Evolutionary conservation across 306 rosid species (phyloP), one percentile per base, ranked within the genome.

Genomic region (Vicia villosa): DNA sequence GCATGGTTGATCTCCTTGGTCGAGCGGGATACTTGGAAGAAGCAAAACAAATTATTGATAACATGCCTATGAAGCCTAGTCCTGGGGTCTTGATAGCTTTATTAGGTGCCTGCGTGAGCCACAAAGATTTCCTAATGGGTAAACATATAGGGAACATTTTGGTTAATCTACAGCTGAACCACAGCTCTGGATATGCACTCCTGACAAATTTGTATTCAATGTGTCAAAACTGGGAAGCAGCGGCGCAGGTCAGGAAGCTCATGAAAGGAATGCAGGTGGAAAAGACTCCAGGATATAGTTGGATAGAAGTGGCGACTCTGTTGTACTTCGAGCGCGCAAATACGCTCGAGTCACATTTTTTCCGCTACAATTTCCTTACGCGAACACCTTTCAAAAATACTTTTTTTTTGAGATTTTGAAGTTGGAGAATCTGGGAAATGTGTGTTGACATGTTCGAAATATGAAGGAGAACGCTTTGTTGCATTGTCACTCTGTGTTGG

Each of bases 1-100:
- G 83, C 79, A 78, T 82, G 83, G 79, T 78, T 74, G 86, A 82
- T 74, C 74, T 82, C 16, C 83, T 78, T 12, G 76, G 81, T 9
- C 71, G 83, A 34, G 86, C 83, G n/a, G 83, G 86, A 67, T 30
- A 66, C 38, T 66, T 82, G n/a, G 81, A 78, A 66, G 86, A 78
- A 34, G 86, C 83, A 22, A 82, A 56, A 58, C 41, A 62, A 70
- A 65, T 78, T 46, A 74, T 82, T 66, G 72, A 74, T 59, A 59
- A 70, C 10, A 82, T 82, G 86, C 81, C 86, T 70, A 78, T 82
- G 83, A 66, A 66, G 66, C 83, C 83, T 36, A 66, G 57, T 59
- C 63, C 73, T 42, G 81, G 66, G 54, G 66, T 78, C 49, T 54
- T 74, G 74, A 69, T 61, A 56, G 81, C 83, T 59, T 71, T 82